Evolutionary conservation across 2,329 filamentous ascomycete genomes (phyloP), one percentile per base, ranked within the genome.

Genomic region (Xylariales sp.): DNA sequence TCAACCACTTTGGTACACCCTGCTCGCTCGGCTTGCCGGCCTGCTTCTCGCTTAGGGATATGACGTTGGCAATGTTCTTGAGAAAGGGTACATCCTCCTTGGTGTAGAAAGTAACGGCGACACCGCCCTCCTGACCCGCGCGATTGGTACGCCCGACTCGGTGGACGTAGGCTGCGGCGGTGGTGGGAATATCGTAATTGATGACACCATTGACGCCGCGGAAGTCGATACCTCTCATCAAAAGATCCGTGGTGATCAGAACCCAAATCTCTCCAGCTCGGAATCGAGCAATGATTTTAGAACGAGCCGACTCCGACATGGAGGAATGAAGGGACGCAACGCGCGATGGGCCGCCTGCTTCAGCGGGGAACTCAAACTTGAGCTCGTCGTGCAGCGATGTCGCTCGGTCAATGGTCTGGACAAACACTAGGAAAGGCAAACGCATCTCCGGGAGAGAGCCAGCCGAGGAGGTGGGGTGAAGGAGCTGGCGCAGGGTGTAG

Each of bases 131-230:
- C 17, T 90, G 77, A 0, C 93, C 93, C 0, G 90, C 93, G 16
- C 93, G 77, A 0, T 91, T 93, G 0, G 93, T 97, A 32, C 93
- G 78, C 1, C 93, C 93, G 0, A 93, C 89, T 10, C 93, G 86
- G 63, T 98, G 93, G 6, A 98, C 85, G 56, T 98, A 98, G 1
- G 81, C 81, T 0, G 90, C 91, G 5, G 85, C 85, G 0, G 86
- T 90, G n/a, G 83, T 88, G 0, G 93, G 93, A 7, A 96, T 88
- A 60, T 98, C 93, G 65, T 96, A 98, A 64, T 97, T 98, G 36
- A 98, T 86, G 0, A 98, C 90, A 31, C 90, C 89, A 54, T 96
- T 96, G 46, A 98, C 83, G 34, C 93, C 93, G 7, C 86, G 81
- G 66, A 98, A 96, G 62, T 98, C 93, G 28, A 98, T 83, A 15